phyloP scores from a whole-genome alignment of 2,329 filamentous ascomycete species.

The Lachnellula willkommii region DNA sequence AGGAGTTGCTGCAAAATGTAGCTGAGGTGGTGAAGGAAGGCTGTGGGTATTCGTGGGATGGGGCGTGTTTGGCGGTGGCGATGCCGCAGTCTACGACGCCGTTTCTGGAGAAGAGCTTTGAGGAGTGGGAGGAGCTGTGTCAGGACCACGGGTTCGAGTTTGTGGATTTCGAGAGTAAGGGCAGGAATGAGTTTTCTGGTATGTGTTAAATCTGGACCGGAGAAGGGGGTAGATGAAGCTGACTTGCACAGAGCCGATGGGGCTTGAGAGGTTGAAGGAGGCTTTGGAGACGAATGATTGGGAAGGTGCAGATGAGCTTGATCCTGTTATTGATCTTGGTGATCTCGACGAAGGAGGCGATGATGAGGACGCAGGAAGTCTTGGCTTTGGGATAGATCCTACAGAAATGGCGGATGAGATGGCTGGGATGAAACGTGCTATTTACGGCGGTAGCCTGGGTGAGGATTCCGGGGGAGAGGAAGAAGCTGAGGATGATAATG shows the following conservation, averaged over 20 bases:
- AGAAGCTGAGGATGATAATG: conserved; percentile 32
- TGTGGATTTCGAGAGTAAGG: conserved; percentile 46
- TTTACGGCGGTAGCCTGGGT: conserved; percentile 20
- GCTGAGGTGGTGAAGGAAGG: conserved; percentile 51
- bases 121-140: conserved; percentile 58
- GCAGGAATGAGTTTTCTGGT: conserved; percentile 57
- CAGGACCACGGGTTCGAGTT: conserved; percentile 56
- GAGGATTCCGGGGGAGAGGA: conserved; percentile 26
- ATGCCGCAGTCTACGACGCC: conserved; percentile 35
- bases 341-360: conserved; percentile 32
- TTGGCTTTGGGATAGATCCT: conserved; percentile 28
- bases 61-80: conserved; percentile 55
- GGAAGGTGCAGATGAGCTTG: conserved; percentile 37
- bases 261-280: conserved; percentile 53
- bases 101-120: conserved; percentile 35
- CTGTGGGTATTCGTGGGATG: conserved; percentile 59
- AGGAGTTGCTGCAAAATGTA: conserved; percentile 46
- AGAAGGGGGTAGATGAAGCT: conserved; percentile 1
- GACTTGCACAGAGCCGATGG: conserved; percentile 46
- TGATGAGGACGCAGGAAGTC: conserved; percentile 23
- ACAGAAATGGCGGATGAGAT: conserved; percentile 36
- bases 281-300: conserved; percentile 64
- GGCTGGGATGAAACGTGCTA: conserved; percentile 34
- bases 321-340: conserved; percentile 33
- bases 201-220: conserved; percentile 21